Base-by-base conservation (phyloP, 768 basidiomycete species). In the Kondoa subrosea region DNA sequence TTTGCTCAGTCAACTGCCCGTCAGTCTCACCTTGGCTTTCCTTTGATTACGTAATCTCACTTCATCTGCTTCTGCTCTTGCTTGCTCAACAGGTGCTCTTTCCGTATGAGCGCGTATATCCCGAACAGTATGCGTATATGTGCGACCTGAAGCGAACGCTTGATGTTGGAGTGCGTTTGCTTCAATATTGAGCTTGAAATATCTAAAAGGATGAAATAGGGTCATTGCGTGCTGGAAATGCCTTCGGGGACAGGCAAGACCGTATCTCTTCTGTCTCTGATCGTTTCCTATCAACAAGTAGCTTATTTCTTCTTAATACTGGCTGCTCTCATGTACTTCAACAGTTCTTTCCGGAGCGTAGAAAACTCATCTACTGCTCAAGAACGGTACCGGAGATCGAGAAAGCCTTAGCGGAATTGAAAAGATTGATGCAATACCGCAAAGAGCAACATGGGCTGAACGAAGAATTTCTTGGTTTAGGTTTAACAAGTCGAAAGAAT, bases 141-240 rank as follows among this genome's bases (percentile, higher is more conserved):
- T 91, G 90, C 78, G 95, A 99, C 78, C 82, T 99, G 71, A 99
- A 99, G 78, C 82, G 89, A 73, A 91, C 93, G 1, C 82, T 99
- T 21, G 95, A 99, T 78, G 92, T 91, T 34, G 86, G 89, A 69
- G 92, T 91, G 77, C 70, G 80, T 0, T 56, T 31, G 3, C 26
- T 3, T 1, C 25, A 4, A 15, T 2, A 34, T 21, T 12, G 33
- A 21, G 12, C 29, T 30, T 50, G 50, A 50, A 60, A 50, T 57
- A 40, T 68, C 27, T 50, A 58, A 16, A 32, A 56, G 27, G 57
- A 65, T 14, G 60, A 17, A n/a, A 66, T 56, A 97, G 91, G 95
- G 95, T 63, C 95, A 99, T 73, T 96, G 95, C 76, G 90, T 97
- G n/a, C 82, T 99, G 40, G 95, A 99, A 80, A 99, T 99, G 95